phyloP scores from a whole-genome alignment of 805 yeast species.

The Ogataea naganishii region DNA sequence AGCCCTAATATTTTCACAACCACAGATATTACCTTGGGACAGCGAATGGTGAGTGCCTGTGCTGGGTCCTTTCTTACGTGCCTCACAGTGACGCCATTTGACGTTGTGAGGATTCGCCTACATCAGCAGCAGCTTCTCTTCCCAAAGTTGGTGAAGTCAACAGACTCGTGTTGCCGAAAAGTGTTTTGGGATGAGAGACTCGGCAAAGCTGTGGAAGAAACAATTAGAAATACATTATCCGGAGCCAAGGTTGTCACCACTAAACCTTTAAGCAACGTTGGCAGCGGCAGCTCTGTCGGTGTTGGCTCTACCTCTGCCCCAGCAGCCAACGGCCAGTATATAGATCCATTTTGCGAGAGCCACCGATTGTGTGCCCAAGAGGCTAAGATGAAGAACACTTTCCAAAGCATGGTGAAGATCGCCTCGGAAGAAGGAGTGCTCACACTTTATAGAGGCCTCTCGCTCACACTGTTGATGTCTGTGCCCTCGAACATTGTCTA shows the following conservation, averaged over 20 bases:
- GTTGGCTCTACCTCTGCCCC: constrained; percentile 5
- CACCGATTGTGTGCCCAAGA: constrained; percentile 32
- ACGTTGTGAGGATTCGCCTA: constrained; percentile 66
- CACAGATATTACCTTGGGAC: constrained; percentile 36
- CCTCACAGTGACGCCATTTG: constrained; percentile 69
- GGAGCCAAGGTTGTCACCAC: neutral
- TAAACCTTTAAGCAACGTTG: neutral
- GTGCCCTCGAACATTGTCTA: constrained; percentile 90
- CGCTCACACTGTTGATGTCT: constrained; percentile 78
- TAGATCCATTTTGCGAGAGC: constrained; percentile 27
- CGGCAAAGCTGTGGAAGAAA: neutral
- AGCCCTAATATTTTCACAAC: too few relatives aligned
- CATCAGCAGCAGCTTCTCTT: constrained; percentile 66
- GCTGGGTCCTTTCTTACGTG: constrained; percentile 70
- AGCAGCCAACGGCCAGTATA: constrained; percentile 1
- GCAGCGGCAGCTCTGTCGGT: constrained; percentile 5
- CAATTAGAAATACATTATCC: neutral
- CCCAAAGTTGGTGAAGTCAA: constrained; percentile 22
- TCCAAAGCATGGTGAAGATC: constrained; percentile 64
- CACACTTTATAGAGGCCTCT: constrained; percentile 85
- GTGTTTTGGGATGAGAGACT: constrained; percentile 25
- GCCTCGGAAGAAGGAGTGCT: constrained; percentile 62
- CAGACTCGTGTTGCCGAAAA: constrained; percentile 26
- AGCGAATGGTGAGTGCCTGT: constrained; percentile 73
- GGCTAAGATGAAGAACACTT: constrained; percentile 51